Percentiles rank a stretch among this genome's conserved stretches.
Evolutionary conservation across 495 filamentous ascomycete species (phyloP).

Genomic region (Penicillium longicatenatum): DNA sequence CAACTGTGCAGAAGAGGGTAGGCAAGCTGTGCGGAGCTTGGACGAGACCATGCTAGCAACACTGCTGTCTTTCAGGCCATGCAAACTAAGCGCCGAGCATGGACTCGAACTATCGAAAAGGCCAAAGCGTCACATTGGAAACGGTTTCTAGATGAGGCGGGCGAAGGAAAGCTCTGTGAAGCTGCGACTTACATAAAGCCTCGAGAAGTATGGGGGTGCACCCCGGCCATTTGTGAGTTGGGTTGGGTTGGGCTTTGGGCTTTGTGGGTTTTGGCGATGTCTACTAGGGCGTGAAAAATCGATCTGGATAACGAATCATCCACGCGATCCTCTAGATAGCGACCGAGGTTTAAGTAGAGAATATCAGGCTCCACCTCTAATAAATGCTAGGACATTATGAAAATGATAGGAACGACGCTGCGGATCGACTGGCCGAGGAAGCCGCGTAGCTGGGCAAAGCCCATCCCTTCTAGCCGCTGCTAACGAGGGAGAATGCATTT

Average conservation of each 20-base stretch:
- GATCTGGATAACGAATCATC: constrained; percentile 23
- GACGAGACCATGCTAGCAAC: too few species aligned
- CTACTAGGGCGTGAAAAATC: constrained; percentile 15
- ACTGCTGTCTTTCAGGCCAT: too few species aligned
- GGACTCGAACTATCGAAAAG: too few species aligned
- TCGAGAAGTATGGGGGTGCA: constrained; percentile 19
- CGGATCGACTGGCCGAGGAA: constrained; percentile 14
- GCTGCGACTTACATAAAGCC: constrained; percentile 29
- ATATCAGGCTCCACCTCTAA: constrained; percentile 20
- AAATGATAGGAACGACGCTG: constrained; percentile 13
- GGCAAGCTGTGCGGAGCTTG: too few species aligned
- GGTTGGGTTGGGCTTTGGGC: too few species aligned
- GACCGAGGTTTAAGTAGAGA: constrained; percentile 13
- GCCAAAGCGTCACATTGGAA: constrained; percentile 21
- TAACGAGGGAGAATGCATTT: constrained; percentile 18
- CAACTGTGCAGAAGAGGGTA: too few species aligned
- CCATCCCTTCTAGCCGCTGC: constrained; percentile 18
- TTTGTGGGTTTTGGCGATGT: too few species aligned
- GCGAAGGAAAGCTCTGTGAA: constrained; percentile 27
- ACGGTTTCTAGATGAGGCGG: constrained; percentile 20
- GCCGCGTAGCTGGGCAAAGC: constrained; percentile 18
- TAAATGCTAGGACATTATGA: constrained; percentile 24
- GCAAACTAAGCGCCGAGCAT: too few species aligned
- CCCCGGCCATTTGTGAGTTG: too few species aligned
- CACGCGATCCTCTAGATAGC: too few species aligned